These are phyloP conservation scores for Botrytis tulipae DNA, from an alignment of 2,329 filamentous ascomycete species.

Conservation along the genomic window DNA sequence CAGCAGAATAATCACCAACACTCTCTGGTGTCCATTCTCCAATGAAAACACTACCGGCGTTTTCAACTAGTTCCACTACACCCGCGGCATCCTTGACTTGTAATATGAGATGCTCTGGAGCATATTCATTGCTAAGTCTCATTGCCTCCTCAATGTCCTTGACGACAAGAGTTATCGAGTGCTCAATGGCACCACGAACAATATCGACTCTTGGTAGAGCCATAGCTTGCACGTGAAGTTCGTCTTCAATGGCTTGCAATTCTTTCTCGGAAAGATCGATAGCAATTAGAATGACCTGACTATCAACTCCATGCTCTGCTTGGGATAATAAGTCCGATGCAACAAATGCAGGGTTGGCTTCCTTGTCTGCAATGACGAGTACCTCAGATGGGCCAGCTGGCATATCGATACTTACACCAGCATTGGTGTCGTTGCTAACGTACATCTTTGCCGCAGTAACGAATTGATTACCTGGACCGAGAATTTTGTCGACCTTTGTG, in stretches of 20 bases:
- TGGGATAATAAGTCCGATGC: slow-evolving; percentile 93
- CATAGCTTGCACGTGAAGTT: slow-evolving; percentile 83
- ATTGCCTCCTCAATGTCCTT: slow-evolving; percentile 70
- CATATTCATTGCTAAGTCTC: slow-evolving; percentile 86
- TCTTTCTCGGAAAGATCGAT: slow-evolving; percentile 72
- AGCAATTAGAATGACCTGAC: slow-evolving; percentile 88
- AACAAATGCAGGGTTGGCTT: slow-evolving; percentile 89
- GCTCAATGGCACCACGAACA: slow-evolving; percentile 82
- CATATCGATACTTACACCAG: slow-evolving; percentile 96
- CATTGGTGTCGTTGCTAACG: slow-evolving; percentile 95
- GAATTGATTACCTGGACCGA: slow-evolving; percentile 96
- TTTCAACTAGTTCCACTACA: slow-evolving; percentile 76
- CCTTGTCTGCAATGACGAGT: slow-evolving; percentile 87
- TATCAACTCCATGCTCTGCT: slow-evolving; percentile 95
- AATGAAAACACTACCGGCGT: slow-evolving; percentile 94
- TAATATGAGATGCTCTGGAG: slow-evolving; percentile 93
- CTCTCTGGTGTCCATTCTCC: slow-evolving; percentile 96
- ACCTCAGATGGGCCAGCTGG: slow-evolving; percentile 95
- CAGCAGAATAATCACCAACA: slow-evolving; percentile 96
- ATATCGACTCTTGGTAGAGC: slow-evolving; percentile 89
- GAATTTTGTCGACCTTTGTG: slow-evolving; percentile 96
- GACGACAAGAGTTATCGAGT: slow-evolving; percentile 85
- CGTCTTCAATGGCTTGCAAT: slow-evolving; percentile 82
- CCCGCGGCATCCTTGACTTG: slow-evolving; percentile 77
- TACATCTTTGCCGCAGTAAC: slow-evolving; percentile 99